Percentiles rank a stretch among this genome's conserved stretches.
Evolutionary conservation across 192 early-diverging fungal genomes (phyloP).

Genomic region (Radiomyces spectabilis): DNA sequence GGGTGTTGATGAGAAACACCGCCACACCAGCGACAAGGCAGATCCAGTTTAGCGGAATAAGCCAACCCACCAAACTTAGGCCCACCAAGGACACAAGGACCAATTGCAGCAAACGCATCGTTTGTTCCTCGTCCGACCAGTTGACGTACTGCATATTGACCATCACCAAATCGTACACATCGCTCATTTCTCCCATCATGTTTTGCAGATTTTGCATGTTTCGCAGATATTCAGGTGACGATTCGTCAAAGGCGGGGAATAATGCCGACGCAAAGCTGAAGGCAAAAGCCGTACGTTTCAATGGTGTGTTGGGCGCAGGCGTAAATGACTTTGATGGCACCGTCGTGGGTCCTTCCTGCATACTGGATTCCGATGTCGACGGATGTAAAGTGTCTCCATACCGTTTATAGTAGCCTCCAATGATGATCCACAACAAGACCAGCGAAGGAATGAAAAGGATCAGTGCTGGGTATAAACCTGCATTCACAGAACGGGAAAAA

Average conservation of each 20-base stretch:
- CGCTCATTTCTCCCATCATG: constrained; percentile 39
- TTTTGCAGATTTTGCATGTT: constrained; percentile 72
- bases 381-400: neutral
- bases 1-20: constrained; percentile 52
- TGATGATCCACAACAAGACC: constrained; percentile 5
- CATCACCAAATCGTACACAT: neutral
- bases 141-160: neutral
- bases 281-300: neutral
- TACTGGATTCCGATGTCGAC: constrained; percentile 2
- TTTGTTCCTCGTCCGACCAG: no score
- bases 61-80: constrained; percentile 2
- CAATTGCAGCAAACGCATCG: no score
- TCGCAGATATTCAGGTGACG: constrained; percentile 51
- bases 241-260: constrained; percentile 21
- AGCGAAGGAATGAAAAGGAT: constrained; percentile 13
- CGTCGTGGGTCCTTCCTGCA: constrained; percentile 4
- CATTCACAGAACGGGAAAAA: no score
- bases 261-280: constrained; percentile 1
- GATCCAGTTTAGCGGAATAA: no score
- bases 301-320: no score
- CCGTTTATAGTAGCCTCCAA: constrained; percentile 2
- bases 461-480: constrained; percentile 13
- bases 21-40: constrained; percentile 26
- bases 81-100: constrained; percentile 1
- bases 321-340: neutral